Evolutionary conservation across 139 green algal species (phyloP), one percentile per base, ranked within the genome.

Genomic region (Coccomyxa sp.): DNA sequence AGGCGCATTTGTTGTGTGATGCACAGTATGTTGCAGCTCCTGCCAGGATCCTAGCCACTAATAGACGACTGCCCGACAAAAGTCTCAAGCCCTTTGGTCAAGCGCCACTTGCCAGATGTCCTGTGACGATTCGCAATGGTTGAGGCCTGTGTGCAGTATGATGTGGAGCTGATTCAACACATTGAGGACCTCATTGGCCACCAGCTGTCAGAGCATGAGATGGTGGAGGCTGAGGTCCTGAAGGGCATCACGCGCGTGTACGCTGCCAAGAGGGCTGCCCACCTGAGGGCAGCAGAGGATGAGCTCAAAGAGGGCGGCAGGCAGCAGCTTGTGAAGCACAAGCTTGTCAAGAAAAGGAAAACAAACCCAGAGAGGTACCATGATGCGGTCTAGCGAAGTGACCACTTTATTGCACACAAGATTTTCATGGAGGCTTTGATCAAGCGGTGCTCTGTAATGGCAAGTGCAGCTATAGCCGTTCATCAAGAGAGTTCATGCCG

Each of bases 161-260:
- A 98, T 68, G 87, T 97, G 9, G 82, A 94, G 50, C 85, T 97
- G 73, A 86, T 82, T 54, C 77, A 91, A 38, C 50, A 55, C 34
- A 88, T 89, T 14, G 84, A 90, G 79, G 71, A 6, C 12, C n/a
- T 92, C 24, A 79, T 94, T 14, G 90, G 86, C 0, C 80, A 89
- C 34, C 73, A 93, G 81, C 80, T 98, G 33, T 82, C 73, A 27
- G 77, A 87, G 73, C 91, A 84, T 12, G 76, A 82, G 22, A 69
- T 93, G 75, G 78, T 87, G 0, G 94, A 97, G 85, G 78, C 82
- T 18, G 85, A 90, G 70, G 94, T 95, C 58, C 83, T 97, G 22
- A 95, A 94, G 86, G 84, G 86, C 58, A 94, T 98, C 73, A 95
- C 88, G 0, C 82, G 88, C 68, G 87, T 91, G 75, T 96, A 91